These are phyloP conservation scores for Ophiostoma sp. DNA, from an alignment of 2,329 filamentous ascomycete species.

Conservation along the genomic window DNA sequence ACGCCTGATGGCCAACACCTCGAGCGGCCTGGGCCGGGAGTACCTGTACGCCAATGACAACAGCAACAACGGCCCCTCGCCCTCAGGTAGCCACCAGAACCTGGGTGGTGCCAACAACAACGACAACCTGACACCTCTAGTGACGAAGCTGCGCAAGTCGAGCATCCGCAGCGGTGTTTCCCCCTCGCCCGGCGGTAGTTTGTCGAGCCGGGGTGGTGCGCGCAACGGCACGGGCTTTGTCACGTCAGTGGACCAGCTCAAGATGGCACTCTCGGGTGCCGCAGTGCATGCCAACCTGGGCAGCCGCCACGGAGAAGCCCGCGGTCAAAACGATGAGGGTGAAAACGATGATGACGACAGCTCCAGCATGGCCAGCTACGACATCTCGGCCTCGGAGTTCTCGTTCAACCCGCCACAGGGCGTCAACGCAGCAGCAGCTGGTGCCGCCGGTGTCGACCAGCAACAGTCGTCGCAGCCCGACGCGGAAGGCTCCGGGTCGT, in stretches of 20 bases:
- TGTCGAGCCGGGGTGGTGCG: slow-evolving; percentile 35
- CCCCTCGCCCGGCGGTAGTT: slow-evolving; percentile 40
- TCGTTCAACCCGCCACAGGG: slow-evolving; percentile 53
- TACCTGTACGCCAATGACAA: slow-evolving; percentile 29
- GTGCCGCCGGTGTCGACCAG: background rate
- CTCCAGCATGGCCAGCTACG: slow-evolving; percentile 69
- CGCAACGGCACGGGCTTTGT: slow-evolving; percentile 48
- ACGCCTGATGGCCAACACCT: slow-evolving; percentile 55
- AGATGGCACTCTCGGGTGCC: slow-evolving; percentile 59
- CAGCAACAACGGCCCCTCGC: slow-evolving; percentile 40
- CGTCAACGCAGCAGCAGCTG: background rate
- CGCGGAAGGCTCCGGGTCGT: background rate
- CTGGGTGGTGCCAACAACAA: slow-evolving; percentile 47
- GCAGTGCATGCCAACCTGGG: slow-evolving; percentile 38
- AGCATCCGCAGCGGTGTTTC: slow-evolving; percentile 56
- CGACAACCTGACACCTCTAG: slow-evolving; percentile 37
- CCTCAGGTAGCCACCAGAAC: slow-evolving; percentile 52
- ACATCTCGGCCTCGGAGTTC: slow-evolving; percentile 65
- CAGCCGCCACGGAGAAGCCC: slow-evolving; percentile 31
- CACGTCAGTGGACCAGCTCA: slow-evolving; percentile 64
- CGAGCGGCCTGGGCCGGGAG: slow-evolving; percentile 32
- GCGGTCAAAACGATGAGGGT: background rate
- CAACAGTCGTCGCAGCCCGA: background rate
- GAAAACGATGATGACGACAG: slow-evolving; percentile 50
- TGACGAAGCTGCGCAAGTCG: slow-evolving; percentile 52